Base-by-base conservation (phyloP, 2,329 filamentous ascomycete species). In the Aspergillus ochraceoroseus region DNA sequence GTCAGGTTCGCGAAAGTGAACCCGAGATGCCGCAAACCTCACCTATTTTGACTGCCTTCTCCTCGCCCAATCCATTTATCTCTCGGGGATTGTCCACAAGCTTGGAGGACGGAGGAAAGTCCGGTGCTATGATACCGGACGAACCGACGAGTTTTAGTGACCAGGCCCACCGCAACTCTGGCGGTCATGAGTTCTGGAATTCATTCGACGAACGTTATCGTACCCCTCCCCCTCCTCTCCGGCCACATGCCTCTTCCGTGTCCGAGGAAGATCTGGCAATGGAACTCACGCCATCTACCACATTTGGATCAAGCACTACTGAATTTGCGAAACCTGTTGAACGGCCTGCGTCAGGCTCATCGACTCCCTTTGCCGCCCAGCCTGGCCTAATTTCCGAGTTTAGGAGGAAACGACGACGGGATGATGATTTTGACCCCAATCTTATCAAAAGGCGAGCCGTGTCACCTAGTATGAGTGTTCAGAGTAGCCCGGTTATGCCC, bases 401-500 rank as follows among this genome's bases (percentile, higher is more conserved):
- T 35, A 84, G 84, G 3, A 76, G 86, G 6, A 85, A 87, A 46
- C 81, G 90, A n/a, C 79, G 87, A 14, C 77, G 88, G 41, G 90
- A 95, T 47, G 88, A 95, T 56, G 89, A 95, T 56, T 83, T 95
- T 42, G 89, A 96, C 59, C 83, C 86, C 2, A 76, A 82, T 26
- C 85, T 83, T 46, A 89, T 95, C 70, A 96, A 96, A 67, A 79
- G 90, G 11, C 79, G 90, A 29, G 90, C 90, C 15, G 90, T 96
- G 2, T 92, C 85, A 44, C 90, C 90, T 0, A 87, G 89, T 11
- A 82, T 95, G 73, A 94, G 87, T 61, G 83, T 84, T 1, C 87
- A 94, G 56, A 94, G 90, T 64, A 94, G 86, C 47, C 90, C 90
- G 1, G 75, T 95, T 23, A 77, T 90, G 43, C 71, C 74, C 53